These are phyloP conservation scores for Aphanocladium album DNA, from an alignment of 2,329 filamentous ascomycete genomes.

Conservation along the genomic window DNA sequence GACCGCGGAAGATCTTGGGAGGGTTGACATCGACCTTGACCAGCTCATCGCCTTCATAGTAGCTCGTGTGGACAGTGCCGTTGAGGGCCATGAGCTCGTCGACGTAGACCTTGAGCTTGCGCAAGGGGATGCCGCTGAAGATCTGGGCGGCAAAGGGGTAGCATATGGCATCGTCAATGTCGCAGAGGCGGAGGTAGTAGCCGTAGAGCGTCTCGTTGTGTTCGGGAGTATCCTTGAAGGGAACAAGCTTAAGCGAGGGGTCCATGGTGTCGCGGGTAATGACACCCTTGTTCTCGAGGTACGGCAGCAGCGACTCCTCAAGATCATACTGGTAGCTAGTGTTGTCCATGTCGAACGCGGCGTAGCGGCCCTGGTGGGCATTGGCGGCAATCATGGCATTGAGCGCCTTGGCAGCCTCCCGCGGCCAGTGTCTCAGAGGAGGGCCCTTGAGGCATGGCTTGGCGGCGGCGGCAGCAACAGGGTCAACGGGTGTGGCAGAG, in stretches of 20 bases:
- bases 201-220: slow-evolving; percentile 39
- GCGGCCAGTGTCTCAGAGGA: slow-evolving; percentile 30
- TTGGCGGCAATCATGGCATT: slow-evolving; percentile 34
- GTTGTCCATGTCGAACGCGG: slow-evolving; percentile 43
- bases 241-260: slow-evolving; percentile 34
- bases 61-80: slow-evolving; percentile 30
- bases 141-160: slow-evolving; percentile 40
- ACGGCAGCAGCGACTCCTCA: slow-evolving; percentile 39
- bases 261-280: slow-evolving; percentile 37
- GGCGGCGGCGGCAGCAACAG: background rate
- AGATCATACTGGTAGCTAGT: slow-evolving; percentile 38
- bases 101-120: slow-evolving; percentile 40
- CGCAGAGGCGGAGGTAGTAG: slow-evolving; percentile 41
- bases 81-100: slow-evolving; percentile 43
- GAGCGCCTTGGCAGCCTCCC: slow-evolving; percentile 29
- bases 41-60: slow-evolving; percentile 30
- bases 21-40: slow-evolving; percentile 25
- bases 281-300: slow-evolving; percentile 36
- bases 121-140: slow-evolving; percentile 37
- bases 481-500: background rate
- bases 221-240: slow-evolving; percentile 35
- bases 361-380: slow-evolving; percentile 32
- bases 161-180: slow-evolving; percentile 36
- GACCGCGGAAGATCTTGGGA: slow-evolving; percentile 34
- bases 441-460: slow-evolving; percentile 16